Base-by-base conservation (phyloP, 768 basidiomycete genomes). In the Tubosaeta sp. region DNA sequence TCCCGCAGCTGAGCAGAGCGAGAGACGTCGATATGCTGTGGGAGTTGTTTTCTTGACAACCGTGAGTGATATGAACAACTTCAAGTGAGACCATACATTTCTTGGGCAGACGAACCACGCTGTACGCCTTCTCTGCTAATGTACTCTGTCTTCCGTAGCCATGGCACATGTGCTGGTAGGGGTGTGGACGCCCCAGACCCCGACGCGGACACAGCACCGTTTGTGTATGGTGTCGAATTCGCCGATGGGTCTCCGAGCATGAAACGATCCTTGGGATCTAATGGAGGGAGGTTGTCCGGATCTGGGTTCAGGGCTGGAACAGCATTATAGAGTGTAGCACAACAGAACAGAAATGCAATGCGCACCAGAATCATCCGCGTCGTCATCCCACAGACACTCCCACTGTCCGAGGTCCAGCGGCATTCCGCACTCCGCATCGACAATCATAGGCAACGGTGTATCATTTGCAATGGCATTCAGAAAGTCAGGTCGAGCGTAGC, bases 391-490 rank as follows among this genome's bases (percentile, higher is more conserved):
- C 16, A 95, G 71, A 33, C 82, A 86, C 50, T 87, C 85, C 78
- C 85, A 94, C 50, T 78, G 81, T 16, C 88, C 86, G 43, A 95
- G 72, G 66, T 98, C 91, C 25, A 99, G 71, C 0, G 95, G 94
- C 94, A 99, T 95, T 0, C 97, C 97, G 59, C 86, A 87, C 67
- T 99, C 97, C 1, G 91, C 91, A 60, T 99, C 97, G 1, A 97
- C 87, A 58, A 98, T 87, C 91, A 98, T 94, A 0, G 97, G 95
- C 17, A 97, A 67, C 0, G 89, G 87, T 11, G 84, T 82, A 44
- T 91, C 90, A 48, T 84, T 83, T 0, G 89, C 87, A 34, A 97
- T 73, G 6, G 84, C 79, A 55, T 89, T 82, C 33, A 95, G 79
- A 59, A 93, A 95, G 60, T 89, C 89, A 6, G 91, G 88, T 17